Percentiles rank a stretch among this genome's conserved stretches.
These are phyloP conservation scores for Rhinocladiella mackenziei DNA, from an alignment of 2,329 filamentous ascomycete species.

Conservation along the genomic window DNA sequence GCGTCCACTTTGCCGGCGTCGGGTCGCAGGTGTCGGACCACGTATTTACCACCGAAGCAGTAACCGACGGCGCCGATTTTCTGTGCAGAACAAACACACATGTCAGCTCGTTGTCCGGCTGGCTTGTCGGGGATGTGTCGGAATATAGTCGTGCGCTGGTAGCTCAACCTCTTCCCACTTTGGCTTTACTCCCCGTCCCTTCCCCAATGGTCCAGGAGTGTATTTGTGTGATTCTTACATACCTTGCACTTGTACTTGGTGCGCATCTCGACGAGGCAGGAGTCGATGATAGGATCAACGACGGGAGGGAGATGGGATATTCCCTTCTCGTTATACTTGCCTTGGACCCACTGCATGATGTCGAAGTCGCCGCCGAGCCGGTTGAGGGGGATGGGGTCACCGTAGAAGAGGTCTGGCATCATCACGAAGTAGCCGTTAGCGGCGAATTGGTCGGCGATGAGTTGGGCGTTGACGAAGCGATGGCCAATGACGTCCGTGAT, in stretches of 20 bases:
- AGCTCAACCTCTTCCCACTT: no score
- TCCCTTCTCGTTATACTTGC: constrained; percentile 27
- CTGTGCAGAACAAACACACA: constrained; percentile 6
- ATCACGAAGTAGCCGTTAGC: constrained; percentile 67
- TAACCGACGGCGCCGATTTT: constrained; percentile 33
- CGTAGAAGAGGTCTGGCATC: constrained; percentile 66
- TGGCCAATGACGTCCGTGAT: constrained; percentile 58
- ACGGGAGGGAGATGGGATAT: constrained; percentile 39
- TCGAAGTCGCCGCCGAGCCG: constrained; percentile 47
- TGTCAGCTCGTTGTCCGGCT: no score
- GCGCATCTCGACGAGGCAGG: constrained; percentile 41
- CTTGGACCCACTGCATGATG: constrained; percentile 48
- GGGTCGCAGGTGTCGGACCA: constrained; percentile 62
- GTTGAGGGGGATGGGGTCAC: constrained; percentile 56
- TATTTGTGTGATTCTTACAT: no score
- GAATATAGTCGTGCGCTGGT: no score
- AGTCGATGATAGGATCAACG: constrained; percentile 53
- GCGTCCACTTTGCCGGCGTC: constrained; percentile 59
- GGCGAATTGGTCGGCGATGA: constrained; percentile 71
- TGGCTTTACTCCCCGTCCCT: no score
- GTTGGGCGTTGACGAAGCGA: constrained; percentile 54
- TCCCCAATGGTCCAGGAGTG: no score
- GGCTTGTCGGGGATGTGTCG: no score
- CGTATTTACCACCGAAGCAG: constrained; percentile 51
- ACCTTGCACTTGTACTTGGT: constrained; percentile 31